A percentile compares a stretch with the other conserved stretches of the same genome.
These are phyloP conservation scores for Chrysopogon serrulatus DNA, from an alignment of 176 grass and related monocot species.

Conservation along the genomic window DNA sequence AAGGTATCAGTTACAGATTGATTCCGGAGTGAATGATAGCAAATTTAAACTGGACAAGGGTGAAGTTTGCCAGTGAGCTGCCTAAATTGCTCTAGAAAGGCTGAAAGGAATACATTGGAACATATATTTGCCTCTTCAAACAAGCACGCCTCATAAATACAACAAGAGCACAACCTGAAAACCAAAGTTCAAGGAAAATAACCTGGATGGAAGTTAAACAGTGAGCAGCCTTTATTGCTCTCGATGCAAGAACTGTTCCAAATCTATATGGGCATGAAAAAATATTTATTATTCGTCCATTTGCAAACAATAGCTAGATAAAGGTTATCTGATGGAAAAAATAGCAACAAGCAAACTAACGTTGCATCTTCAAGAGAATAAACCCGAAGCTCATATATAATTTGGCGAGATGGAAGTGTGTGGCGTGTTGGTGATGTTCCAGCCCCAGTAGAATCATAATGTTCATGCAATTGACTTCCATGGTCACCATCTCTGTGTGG, in stretches of 20 bases:
- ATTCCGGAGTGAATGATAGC: background rate
- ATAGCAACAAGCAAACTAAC: slow-evolving; percentile 45
- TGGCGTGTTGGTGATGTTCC: slow-evolving; percentile 93
- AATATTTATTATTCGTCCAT: background rate
- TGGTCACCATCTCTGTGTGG: slow-evolving; percentile 80
- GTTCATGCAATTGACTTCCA: slow-evolving; percentile 56
- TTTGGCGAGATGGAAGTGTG: slow-evolving; percentile 71
- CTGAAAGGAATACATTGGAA: background rate
- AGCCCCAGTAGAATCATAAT: slow-evolving; percentile 49
- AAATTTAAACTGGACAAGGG: background rate
- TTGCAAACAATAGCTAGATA: slow-evolving; percentile 9
- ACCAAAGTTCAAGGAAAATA: slow-evolving; percentile 17
- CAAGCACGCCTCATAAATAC: background rate
- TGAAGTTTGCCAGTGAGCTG: background rate
- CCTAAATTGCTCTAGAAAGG: background rate
- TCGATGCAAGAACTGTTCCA: slow-evolving; percentile 72
- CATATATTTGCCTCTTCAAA: background rate
- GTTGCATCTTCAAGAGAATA: slow-evolving; percentile 92
- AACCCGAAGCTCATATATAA: slow-evolving; percentile 97
- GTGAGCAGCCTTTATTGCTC: slow-evolving; percentile 93
- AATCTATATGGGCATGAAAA: slow-evolving; percentile 50
- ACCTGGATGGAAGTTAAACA: slow-evolving; percentile 99
- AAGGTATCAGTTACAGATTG: background rate
- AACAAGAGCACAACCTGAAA: background rate
- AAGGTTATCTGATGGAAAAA: background rate